Base-by-base conservation (phyloP, 2,329 filamentous ascomycete genomes). In the Ramichloridium luteum region DNA sequence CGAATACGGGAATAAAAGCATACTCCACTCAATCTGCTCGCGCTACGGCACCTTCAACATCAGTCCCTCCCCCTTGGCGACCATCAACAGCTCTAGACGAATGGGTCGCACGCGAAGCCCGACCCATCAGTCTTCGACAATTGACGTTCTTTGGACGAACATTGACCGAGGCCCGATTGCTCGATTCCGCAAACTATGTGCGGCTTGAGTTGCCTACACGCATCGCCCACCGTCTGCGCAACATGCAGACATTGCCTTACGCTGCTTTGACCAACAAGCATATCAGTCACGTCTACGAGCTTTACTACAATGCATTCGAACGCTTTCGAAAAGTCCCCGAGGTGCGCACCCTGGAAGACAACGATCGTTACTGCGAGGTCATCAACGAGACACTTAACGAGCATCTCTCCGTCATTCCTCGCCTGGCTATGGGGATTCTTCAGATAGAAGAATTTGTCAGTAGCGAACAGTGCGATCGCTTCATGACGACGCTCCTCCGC, bases 281-380 rank as follows among this genome's bases (percentile, higher is more conserved):
- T 56, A 81, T 98, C 40, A 84, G 81, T 53, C 77, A 92, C 44
- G 90, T 96, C 18, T 98, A 98, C 60, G 84, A 96, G 55, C 70
- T 94, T 5, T 98, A 98, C 64, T 93, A 94, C 60, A 77, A 77
- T 44, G 88, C 90, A n/a, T 98, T 98, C 49, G 90, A 98, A 54
- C 76, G 68, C 32, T 80, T 96, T 42, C 80, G 90, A 28, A 79
- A 80, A 44, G 67, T 94, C 25, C 77, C 77, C 30, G 84, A 93
- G 51, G 76, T 98, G 46, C 78, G 79, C 49, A 80, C 75, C 0
- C 61, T 93, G 20, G 80, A 93, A 17, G 88, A 96, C 49, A 98
- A 98, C 54, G 85, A 94, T 44, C 64, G 59, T 26, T 79, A 93
- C 47, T 98, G 90, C 63, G 71, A 80, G 33, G 65, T 84, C 35